Percentiles rank a stretch among this genome's conserved stretches.
Evolutionary conservation across 495 filamentous ascomycete genomes (phyloP).

Genomic region (Elasticomyces elasticus): DNA sequence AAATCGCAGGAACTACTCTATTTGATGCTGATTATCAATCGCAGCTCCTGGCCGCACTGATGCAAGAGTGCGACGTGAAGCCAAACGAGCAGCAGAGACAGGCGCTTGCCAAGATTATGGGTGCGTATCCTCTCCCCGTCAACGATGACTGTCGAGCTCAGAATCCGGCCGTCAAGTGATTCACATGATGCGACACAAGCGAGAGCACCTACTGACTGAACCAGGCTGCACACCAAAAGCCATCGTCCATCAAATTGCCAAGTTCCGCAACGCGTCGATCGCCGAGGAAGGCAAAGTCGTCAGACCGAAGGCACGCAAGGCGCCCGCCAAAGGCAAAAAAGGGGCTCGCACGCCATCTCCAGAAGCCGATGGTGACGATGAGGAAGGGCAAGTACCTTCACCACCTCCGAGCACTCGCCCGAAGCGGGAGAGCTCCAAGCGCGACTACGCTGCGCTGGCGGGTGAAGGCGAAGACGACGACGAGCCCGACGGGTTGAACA

Average conservation of each 20-base stretch:
- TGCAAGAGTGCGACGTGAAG: slow-evolving; percentile 14
- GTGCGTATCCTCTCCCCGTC: neutral
- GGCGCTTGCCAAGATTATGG: slow-evolving; percentile 2
- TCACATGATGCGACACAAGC: neutral
- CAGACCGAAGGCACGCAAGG: neutral
- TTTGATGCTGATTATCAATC: neutral
- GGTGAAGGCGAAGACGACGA: slow-evolving; percentile 3
- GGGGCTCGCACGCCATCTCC: neutral
- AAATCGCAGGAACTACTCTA: neutral
- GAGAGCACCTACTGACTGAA: neutral
- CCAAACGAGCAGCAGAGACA: slow-evolving; percentile 2
- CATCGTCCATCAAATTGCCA: slow-evolving; percentile 15
- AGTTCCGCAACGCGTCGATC: slow-evolving; percentile 2
- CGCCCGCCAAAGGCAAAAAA: neutral
- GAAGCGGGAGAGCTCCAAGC: slow-evolving; percentile 3
- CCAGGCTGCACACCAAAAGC: slow-evolving; percentile 21
- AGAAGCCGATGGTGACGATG: slow-evolving; percentile 1
- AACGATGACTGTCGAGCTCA: no score
- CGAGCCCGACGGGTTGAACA: neutral
- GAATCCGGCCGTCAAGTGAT: no score
- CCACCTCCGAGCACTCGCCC: slow-evolving; percentile 1
- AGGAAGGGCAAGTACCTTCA: neutral
- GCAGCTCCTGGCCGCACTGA: slow-evolving; percentile 15
- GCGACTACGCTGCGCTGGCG: slow-evolving; percentile 3
- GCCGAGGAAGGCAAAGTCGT: neutral